Evolutionary conservation across 495 filamentous ascomycete genomes (phyloP).

Genomic region (Tuber brumale): DNA sequence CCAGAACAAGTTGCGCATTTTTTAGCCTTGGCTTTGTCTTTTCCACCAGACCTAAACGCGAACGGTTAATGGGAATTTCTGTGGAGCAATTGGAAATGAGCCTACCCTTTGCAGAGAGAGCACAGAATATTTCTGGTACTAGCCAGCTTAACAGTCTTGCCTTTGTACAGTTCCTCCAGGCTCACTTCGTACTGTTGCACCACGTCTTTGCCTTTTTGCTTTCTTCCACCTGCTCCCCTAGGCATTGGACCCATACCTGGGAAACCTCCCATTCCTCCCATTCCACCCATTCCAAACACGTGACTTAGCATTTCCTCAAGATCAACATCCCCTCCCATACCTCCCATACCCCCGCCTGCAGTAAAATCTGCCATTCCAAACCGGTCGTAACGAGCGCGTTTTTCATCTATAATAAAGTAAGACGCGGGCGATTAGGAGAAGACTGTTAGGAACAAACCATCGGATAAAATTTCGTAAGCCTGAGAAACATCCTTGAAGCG

Average conservation of each 20-base stretch:
- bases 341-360: constrained; percentile 53
- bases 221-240: constrained; percentile 46
- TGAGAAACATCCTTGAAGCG: constrained; percentile 86
- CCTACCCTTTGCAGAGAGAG: constrained; percentile 66
- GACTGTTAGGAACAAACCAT: constrained; percentile 47
- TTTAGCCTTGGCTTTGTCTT: constrained; percentile 81
- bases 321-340: constrained; percentile 65
- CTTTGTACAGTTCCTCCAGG: constrained; percentile 93
- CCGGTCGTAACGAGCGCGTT: constrained; percentile 80
- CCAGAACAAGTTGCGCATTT: constrained; percentile 79
- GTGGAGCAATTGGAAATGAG: background rate
- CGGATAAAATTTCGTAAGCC: constrained; percentile 94
- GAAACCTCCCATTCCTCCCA: constrained; percentile 49
- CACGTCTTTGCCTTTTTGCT: constrained; percentile 69
- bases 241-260: constrained; percentile 46
- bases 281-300: constrained; percentile 84
- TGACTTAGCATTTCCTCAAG: constrained; percentile 84
- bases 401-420: constrained; percentile 49
- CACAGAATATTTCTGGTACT: constrained; percentile 91
- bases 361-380: constrained; percentile 97
- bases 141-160: constrained; percentile 92
- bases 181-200: constrained; percentile 84
- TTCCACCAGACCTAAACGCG: constrained; percentile 58
- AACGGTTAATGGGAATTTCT: constrained; percentile 4
- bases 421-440: background rate